A percentile compares a stretch with the other conserved stretches of the same genome.
Evolutionary conservation across 441 rosid species (phyloP).

Genomic region (Cnidoscolus chayamansa): DNA sequence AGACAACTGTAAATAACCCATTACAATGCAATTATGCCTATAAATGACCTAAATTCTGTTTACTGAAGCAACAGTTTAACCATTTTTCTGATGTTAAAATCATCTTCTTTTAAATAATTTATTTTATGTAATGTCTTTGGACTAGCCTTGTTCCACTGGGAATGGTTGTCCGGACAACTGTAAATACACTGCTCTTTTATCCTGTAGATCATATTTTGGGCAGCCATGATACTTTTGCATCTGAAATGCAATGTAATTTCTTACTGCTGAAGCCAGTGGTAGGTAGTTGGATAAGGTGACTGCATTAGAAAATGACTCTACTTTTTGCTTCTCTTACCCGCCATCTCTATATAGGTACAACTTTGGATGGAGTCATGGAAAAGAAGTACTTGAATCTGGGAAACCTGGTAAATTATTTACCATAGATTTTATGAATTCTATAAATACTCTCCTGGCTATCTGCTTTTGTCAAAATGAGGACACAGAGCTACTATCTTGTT

Average conservation of each 20-base stretch:
- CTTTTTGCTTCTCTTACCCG: constrained; percentile 3
- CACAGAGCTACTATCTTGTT: background rate
- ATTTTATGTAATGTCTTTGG: background rate
- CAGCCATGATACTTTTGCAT: background rate
- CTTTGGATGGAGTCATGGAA: constrained; percentile 98
- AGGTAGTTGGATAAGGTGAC: constrained; percentile 9
- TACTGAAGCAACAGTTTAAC: background rate
- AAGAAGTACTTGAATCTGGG: constrained; percentile 93
- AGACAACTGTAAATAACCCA: background rate
- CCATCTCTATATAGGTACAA: constrained; percentile 55
- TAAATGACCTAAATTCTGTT: background rate
- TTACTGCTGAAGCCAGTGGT: background rate
- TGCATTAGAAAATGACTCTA: constrained; percentile 2
- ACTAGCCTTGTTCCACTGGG: background rate
- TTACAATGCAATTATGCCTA: background rate
- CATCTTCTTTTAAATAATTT: background rate
- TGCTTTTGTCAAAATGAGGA: background rate
- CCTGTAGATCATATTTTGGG: constrained; percentile 3
- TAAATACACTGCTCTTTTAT: background rate
- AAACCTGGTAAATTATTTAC: constrained; percentile 57
- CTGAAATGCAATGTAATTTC: constrained; percentile 10
- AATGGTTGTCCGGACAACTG: background rate
- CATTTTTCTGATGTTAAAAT: background rate
- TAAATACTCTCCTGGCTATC: background rate
- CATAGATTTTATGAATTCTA: constrained; percentile 5